Conservation (phyloP, 495 filamentous ascomycete species). For the Xylaria scruposa region DNA sequence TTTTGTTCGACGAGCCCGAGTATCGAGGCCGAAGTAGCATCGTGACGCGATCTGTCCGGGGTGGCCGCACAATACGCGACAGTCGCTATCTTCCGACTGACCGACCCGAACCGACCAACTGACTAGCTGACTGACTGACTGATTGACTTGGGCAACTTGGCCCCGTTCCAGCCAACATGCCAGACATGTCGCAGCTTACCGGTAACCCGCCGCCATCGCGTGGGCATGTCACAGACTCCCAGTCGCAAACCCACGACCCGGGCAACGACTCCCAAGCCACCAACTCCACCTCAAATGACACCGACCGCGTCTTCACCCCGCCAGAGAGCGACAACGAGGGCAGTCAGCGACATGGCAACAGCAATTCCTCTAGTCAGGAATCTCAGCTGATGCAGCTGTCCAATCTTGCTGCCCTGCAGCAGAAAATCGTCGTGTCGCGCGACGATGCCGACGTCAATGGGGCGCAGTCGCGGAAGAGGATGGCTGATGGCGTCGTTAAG, state of each 20-base stretch:
- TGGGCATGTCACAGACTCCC: conserved; percentile 1
- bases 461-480: conserved; percentile 61
- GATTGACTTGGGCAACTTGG: background rate
- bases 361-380: conserved; percentile 50
- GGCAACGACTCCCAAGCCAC: conserved; percentile 51
- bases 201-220: conserved; percentile 13
- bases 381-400: conserved; percentile 61
- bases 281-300: conserved; percentile 49
- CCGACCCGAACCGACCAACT: background rate
- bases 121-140: background rate
- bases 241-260: conserved; percentile 38
- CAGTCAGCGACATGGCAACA: conserved; percentile 45
- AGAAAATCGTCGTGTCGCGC: conserved; percentile 48
- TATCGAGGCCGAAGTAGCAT: background rate
- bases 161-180: conserved; percentile 22
- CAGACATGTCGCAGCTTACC: conserved; percentile 30
- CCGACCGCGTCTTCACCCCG: conserved; percentile 54
- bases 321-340: conserved; percentile 52
- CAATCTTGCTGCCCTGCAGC: conserved; percentile 58
- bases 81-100: conserved; percentile 3
- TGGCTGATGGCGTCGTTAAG: conserved; percentile 69
- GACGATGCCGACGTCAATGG: conserved; percentile 38
- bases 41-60: conserved; percentile 27
- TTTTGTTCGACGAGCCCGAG: background rate
- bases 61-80: conserved; percentile 24